A percentile compares a stretch with the other conserved stretches of the same genome.
Conservation (phyloP, 2,329 filamentous ascomycete species). For the Fusarium austroafricanum region DNA sequence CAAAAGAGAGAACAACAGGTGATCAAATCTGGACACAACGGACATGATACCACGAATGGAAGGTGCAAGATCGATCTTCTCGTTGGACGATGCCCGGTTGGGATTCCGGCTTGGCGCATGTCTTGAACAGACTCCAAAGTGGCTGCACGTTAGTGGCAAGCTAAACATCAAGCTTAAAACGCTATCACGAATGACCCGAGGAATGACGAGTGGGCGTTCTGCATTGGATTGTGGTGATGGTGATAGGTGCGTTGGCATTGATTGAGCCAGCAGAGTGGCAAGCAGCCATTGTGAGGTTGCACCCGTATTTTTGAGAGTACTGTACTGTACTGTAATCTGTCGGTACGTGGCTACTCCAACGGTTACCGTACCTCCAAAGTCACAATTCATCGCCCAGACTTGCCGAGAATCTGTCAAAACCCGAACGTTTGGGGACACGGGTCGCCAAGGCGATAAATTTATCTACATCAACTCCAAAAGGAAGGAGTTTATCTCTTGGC, state of each 20-base stretch:
- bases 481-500: slow-evolving; percentile 26
- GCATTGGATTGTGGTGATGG: accelerated
- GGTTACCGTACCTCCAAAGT: slow-evolving; percentile 12
- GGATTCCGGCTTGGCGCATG: slow-evolving; percentile 29
- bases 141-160: slow-evolving; percentile 4
- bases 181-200: slow-evolving; percentile 12
- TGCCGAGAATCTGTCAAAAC: slow-evolving; percentile 28
- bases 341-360: slow-evolving; percentile 12
- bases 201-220: slow-evolving; percentile 11
- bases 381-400: neutral
- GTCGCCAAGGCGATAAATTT: neutral
- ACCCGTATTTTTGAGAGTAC: too few species aligned
- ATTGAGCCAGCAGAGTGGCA: neutral
- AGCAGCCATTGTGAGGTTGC: neutral
- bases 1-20: slow-evolving; percentile 17
- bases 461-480: slow-evolving; percentile 18
- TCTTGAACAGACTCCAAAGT: too few species aligned
- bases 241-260: neutral
- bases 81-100: slow-evolving; percentile 5
- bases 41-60: slow-evolving; percentile 35
- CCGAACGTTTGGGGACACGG: slow-evolving; percentile 11
- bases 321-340: too few species aligned
- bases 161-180: slow-evolving; percentile 39
- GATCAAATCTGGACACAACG: slow-evolving; percentile 20
- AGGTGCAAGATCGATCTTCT: slow-evolving; percentile 39